Evolutionary conservation across 1,284 basidiomycete species (phyloP).

Genomic region (Ustilago esculenta): DNA sequence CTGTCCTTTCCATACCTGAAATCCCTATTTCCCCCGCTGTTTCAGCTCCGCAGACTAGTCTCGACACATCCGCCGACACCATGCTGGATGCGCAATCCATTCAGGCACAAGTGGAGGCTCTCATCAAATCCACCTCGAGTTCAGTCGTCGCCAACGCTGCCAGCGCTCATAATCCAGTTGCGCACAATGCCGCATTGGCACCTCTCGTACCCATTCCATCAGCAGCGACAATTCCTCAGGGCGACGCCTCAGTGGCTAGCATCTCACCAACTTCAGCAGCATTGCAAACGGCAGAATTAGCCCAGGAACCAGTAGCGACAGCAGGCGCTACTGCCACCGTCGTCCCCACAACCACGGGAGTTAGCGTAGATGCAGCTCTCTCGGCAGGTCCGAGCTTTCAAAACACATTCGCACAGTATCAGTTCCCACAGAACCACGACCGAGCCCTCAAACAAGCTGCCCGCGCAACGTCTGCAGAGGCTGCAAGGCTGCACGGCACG

Average conservation of each 20-base stretch:
- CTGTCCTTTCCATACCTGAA: background rate
- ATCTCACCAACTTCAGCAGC: background rate
- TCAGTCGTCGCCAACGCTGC: constrained; percentile 11
- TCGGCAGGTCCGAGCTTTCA: constrained; percentile 25
- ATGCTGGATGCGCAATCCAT: constrained; percentile 38
- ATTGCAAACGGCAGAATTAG: background rate
- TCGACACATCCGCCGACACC: background rate
- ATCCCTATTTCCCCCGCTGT: background rate
- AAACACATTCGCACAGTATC: constrained; percentile 45
- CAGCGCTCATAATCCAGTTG: background rate
- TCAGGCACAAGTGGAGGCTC: constrained; percentile 41
- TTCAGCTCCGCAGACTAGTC: background rate
- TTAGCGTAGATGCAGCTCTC: constrained; percentile 1
- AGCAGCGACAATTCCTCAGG: background rate
- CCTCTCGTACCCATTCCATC: background rate
- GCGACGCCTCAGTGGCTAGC: background rate
- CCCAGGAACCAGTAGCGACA: background rate
- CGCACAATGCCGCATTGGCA: background rate
- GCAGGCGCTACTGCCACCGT: background rate
- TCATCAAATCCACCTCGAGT: constrained; percentile 36
- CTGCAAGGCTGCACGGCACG: background rate
- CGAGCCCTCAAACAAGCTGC: constrained; percentile 18
- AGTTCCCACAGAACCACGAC: constrained; percentile 38
- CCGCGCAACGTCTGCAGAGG: constrained; percentile 2
- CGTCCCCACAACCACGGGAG: background rate